phyloP scores from a whole-genome alignment of 192 early-diverging fungal species.

The Mortierella antarctica region DNA sequence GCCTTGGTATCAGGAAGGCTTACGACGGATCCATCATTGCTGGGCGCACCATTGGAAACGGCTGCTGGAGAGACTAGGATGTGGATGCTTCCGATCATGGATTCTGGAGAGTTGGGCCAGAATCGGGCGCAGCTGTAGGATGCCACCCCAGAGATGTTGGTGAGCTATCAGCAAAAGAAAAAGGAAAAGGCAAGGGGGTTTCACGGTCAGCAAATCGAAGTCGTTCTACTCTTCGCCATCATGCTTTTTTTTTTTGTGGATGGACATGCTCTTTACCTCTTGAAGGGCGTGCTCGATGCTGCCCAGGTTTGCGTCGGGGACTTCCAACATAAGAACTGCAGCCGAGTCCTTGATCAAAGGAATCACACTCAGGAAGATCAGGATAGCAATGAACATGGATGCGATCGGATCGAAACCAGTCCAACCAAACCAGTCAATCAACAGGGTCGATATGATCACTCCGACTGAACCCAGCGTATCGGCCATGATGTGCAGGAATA shows the following conservation, averaged over 20 bases:
- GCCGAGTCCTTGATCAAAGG: conserved; percentile 84
- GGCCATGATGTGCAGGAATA: conserved; percentile 94
- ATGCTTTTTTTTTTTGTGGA: not conserved
- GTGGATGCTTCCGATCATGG: conserved; percentile 64
- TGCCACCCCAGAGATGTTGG: conserved; percentile 51
- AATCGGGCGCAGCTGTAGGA: conserved; percentile 60
- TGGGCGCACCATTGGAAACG: conserved; percentile 19
- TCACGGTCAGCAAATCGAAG: not conserved
- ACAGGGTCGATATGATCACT: conserved; percentile 92
- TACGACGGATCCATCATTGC: conserved; percentile 26
- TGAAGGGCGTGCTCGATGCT: conserved; percentile 59
- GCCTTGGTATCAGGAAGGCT: conserved; percentile 29
- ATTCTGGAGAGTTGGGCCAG: conserved; percentile 67
- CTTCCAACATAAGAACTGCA: conserved; percentile 62
- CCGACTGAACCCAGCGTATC: conserved; percentile 96
- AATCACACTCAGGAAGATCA: conserved; percentile 88
- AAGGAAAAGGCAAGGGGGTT: not conserved
- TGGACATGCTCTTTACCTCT: conserved; percentile 37
- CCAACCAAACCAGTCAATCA: conserved; percentile 93
- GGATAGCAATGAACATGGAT: conserved; percentile 88
- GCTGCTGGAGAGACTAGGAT: conserved; percentile 49
- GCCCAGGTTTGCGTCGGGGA: conserved; percentile 51
- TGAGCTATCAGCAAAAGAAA: conserved; percentile 8
- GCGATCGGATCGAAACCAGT: conserved; percentile 95
- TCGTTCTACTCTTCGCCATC: not conserved